Evolutionary conservation across 2,329 filamentous ascomycete genomes (phyloP).

Genomic region (Alternaria gaisen): DNA sequence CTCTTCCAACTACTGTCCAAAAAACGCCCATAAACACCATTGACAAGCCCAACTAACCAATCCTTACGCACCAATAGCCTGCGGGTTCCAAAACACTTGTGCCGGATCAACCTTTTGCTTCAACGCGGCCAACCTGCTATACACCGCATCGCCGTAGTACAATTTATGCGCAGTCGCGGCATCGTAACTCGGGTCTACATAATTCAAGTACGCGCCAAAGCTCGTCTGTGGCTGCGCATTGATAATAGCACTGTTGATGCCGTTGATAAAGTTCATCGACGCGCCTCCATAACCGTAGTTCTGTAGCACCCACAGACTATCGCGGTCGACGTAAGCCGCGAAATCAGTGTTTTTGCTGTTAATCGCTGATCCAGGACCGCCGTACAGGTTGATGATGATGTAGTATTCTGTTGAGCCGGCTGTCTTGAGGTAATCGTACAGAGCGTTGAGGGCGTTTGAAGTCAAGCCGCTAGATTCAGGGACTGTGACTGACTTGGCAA

Average conservation of each 20-base stretch:
- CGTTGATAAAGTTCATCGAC: conserved; percentile 52
- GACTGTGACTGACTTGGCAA: conserved; percentile 54
- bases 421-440: conserved; percentile 45
- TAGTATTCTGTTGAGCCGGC: conserved; percentile 38
- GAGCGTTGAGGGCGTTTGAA: conserved; percentile 34
- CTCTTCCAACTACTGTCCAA: background rate
- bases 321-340: conserved; percentile 49
- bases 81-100: conserved; percentile 50
- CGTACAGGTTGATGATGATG: conserved; percentile 53
- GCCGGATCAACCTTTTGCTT: conserved; percentile 46
- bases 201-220: conserved; percentile 64
- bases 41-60: no score
- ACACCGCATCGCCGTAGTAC: conserved; percentile 58
- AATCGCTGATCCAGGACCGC: conserved; percentile 48
- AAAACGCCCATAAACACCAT: no score
- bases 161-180: conserved; percentile 59
- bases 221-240: conserved; percentile 48
- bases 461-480: conserved; percentile 47
- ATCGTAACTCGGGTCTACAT: conserved; percentile 60
- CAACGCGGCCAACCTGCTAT: conserved; percentile 30
- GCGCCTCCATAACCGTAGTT: conserved; percentile 43
- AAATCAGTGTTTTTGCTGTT: conserved; percentile 46
- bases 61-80: conserved; percentile 41
- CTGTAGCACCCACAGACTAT: conserved; percentile 51
- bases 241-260: conserved; percentile 54